Evolutionary conservation across 192 early-diverging fungal genomes (phyloP).

Genomic region (Gonapodya sp.): DNA sequence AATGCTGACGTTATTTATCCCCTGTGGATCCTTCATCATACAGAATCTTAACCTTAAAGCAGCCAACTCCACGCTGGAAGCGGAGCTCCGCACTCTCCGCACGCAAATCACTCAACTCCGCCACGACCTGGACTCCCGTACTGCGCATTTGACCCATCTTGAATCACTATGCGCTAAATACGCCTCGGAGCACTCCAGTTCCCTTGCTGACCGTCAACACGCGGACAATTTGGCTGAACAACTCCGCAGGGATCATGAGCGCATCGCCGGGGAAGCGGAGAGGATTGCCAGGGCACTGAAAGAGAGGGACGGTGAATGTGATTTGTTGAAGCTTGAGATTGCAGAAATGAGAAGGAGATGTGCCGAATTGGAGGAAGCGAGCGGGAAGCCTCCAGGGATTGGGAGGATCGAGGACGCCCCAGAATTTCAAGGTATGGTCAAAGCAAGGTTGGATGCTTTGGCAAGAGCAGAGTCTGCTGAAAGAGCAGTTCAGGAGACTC

Average conservation of each 20-base stretch:
- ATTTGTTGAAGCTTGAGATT: not conserved
- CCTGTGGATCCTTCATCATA: not conserved
- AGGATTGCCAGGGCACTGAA: not conserved
- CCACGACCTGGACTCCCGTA: not conserved
- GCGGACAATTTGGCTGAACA: not conserved
- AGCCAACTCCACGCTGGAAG: not conserved
- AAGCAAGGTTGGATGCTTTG: not conserved
- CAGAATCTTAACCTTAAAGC: not conserved
- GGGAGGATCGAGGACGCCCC: not conserved
- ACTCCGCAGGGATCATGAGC: not conserved
- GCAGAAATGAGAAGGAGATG: not conserved
- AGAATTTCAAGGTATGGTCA: not conserved
- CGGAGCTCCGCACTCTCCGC: not conserved
- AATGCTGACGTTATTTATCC: not conserved
- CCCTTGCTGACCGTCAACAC: not conserved
- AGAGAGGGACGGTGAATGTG: not conserved
- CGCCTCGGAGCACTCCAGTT: not conserved
- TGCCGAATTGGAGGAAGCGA: not conserved
- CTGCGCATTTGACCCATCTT: not conserved
- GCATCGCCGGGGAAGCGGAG: not conserved
- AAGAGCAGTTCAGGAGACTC: not conserved
- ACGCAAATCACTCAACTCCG: not conserved
- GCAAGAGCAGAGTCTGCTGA: not conserved
- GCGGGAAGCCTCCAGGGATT: not conserved
- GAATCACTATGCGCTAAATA: not conserved